Evolutionary conservation across 1,284 basidiomycete species (phyloP).

Genomic region (Boletus subluridellus): DNA sequence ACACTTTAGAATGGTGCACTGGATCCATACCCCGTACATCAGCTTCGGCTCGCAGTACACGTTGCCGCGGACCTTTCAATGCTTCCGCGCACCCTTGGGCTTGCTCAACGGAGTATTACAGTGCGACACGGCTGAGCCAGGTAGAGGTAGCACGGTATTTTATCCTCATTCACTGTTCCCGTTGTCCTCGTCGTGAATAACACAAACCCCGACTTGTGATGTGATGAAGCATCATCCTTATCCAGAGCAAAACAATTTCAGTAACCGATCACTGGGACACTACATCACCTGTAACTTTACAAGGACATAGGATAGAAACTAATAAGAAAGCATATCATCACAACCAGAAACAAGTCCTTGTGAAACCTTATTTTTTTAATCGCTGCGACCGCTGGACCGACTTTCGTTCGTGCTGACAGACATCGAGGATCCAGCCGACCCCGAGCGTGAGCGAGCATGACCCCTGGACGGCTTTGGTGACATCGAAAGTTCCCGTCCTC

Average conservation of each 20-base stretch:
- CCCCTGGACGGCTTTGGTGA: constrained; percentile 16
- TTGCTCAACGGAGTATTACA: constrained; percentile 1
- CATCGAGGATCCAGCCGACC: constrained; percentile 45
- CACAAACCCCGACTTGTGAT: not conserved
- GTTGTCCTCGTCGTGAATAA: not conserved
- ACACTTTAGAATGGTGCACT: constrained; percentile 8
- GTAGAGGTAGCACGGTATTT: not conserved
- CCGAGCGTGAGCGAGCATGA: constrained; percentile 24
- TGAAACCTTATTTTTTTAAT: constrained; percentile 14
- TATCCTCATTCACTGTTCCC: constrained; percentile 1
- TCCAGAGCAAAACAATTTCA: not conserved
- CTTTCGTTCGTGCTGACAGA: constrained; percentile 42
- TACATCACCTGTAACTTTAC: constrained; percentile 12
- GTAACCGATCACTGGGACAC: not conserved
- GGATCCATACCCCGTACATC: not conserved
- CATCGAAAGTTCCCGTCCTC: constrained; percentile 15
- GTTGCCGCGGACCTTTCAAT: not conserved
- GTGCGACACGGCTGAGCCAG: not conserved
- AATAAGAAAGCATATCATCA: not conserved
- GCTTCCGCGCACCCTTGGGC: not conserved
- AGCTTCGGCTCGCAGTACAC: not conserved
- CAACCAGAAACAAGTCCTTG: not conserved
- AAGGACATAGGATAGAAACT: not conserved
- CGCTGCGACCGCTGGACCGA: constrained; percentile 22
- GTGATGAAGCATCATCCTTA: not conserved